Evolutionary conservation across 139 green algal genomes (phyloP).

Genomic region (Chlamydomonas incerta): DNA sequence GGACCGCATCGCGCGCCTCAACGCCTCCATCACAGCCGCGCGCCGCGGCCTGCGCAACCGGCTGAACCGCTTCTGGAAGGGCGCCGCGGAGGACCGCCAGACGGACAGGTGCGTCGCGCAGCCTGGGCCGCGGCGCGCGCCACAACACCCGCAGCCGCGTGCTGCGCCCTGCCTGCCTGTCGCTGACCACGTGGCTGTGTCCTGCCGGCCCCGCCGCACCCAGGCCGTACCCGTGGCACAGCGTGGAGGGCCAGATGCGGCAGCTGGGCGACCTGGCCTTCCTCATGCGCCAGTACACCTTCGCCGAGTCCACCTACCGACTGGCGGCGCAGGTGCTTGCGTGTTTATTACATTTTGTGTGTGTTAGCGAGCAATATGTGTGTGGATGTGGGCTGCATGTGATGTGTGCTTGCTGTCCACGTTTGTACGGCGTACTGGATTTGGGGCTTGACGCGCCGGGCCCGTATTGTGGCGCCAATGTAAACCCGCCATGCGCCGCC

Average conservation of each 20-base stretch:
- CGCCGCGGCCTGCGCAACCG: constrained; percentile 91
- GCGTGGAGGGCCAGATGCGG: constrained; percentile 85
- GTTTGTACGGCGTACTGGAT: too few relatives aligned
- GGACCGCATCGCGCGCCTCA: constrained; percentile 61
- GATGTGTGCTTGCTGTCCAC: too few relatives aligned
- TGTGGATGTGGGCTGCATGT: too few relatives aligned
- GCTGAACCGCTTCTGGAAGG: constrained; percentile 86
- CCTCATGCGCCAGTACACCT: constrained; percentile 87
- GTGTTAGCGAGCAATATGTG: too few relatives aligned
- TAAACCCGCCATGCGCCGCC: neutral
- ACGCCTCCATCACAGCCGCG: constrained; percentile 62
- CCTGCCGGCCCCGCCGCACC: too few relatives aligned
- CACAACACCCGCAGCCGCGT: too few relatives aligned
- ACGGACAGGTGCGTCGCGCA: constrained; percentile 51
- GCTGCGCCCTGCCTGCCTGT: too few relatives aligned
- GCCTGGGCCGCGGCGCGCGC: too few relatives aligned
- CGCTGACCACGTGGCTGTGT: too few relatives aligned
- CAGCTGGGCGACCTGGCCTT: constrained; percentile 89
- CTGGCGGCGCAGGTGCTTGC: constrained; percentile 69
- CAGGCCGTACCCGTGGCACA: constrained; percentile 62
- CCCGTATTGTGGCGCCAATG: too few relatives aligned
- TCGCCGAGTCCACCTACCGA: constrained; percentile 81
- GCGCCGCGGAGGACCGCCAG: constrained; percentile 36
- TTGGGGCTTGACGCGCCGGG: too few relatives aligned
- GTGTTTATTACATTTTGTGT: too few relatives aligned